phyloP scores from a whole-genome alignment of 257 asterid species.

The Linaria vulgaris region DNA sequence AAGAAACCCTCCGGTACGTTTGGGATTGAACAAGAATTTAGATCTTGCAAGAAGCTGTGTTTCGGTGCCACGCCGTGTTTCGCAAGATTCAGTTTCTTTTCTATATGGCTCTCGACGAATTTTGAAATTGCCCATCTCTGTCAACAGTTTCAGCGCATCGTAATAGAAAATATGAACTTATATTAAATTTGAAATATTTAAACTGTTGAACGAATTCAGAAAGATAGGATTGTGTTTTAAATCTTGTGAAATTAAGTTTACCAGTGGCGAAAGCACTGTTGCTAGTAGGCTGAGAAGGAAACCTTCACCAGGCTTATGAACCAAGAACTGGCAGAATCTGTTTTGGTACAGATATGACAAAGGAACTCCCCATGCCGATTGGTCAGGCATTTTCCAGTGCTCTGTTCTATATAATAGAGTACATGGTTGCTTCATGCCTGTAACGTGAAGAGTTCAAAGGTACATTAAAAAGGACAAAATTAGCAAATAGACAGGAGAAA shows the following conservation, averaged over 20 bases:
- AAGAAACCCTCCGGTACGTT: slow-evolving; percentile 49
- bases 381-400: slow-evolving; percentile 49
- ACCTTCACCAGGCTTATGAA: slow-evolving; percentile 54
- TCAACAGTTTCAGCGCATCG: background rate
- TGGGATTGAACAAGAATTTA: slow-evolving; percentile 34
- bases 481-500: no score
- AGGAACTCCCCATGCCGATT: slow-evolving; percentile 45
- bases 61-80: slow-evolving; percentile 48
- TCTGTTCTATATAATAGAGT: slow-evolving; percentile 44
- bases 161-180: no score
- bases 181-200: background rate
- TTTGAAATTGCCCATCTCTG: slow-evolving; percentile 55
- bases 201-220: background rate
- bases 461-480: background rate
- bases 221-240: background rate
- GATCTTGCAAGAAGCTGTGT: slow-evolving; percentile 40
- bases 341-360: slow-evolving; percentile 32
- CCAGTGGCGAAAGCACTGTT: slow-evolving; percentile 47
- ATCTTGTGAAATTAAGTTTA: slow-evolving; percentile 4
- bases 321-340: slow-evolving; percentile 46
- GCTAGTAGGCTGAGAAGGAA: slow-evolving; percentile 43
- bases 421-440: slow-evolving; percentile 45
- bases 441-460: background rate
- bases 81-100: slow-evolving; percentile 32
- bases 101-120: slow-evolving; percentile 39